Conservation (phyloP, 2,329 filamentous ascomycete species). For the Fusarium penzigii region DNA sequence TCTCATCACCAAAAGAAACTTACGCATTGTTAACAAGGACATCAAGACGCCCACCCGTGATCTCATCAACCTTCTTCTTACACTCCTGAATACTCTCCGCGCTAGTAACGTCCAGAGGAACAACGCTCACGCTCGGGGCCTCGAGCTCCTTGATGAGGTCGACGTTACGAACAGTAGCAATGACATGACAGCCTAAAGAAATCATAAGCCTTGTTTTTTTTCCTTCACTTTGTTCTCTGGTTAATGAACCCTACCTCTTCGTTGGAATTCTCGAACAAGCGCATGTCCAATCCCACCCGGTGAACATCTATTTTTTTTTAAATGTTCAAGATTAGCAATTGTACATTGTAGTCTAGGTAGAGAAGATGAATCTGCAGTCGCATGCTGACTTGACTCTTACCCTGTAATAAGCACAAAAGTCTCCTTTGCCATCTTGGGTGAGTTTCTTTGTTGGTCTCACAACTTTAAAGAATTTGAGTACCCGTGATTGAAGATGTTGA, state of each 20-base stretch:
- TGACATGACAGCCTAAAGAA: constrained; percentile 45
- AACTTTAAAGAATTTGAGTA: too few species aligned
- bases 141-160: constrained; percentile 49
- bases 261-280: constrained; percentile 54
- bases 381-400: too few species aligned
- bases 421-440: constrained; percentile 28
- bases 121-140: constrained; percentile 48
- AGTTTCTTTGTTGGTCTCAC: background rate
- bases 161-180: constrained; percentile 55
- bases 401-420: constrained; percentile 53
- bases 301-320: constrained; percentile 46
- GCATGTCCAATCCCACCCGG: constrained; percentile 60
- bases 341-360: background rate
- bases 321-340: background rate
- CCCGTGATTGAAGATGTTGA: too few species aligned
- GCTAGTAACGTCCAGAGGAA: constrained; percentile 56
- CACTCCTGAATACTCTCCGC: constrained; percentile 51
- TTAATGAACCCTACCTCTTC: constrained; percentile 47
- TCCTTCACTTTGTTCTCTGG: too few species aligned
- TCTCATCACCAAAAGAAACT: too few species aligned
- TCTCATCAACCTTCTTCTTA: constrained; percentile 45
- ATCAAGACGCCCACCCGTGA: constrained; percentile 56
- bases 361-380: too few species aligned
- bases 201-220: too few species aligned
- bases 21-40: constrained; percentile 63